phyloP scores from a whole-genome alignment of 257 asterid genomes.

The Gentiana straminea region DNA sequence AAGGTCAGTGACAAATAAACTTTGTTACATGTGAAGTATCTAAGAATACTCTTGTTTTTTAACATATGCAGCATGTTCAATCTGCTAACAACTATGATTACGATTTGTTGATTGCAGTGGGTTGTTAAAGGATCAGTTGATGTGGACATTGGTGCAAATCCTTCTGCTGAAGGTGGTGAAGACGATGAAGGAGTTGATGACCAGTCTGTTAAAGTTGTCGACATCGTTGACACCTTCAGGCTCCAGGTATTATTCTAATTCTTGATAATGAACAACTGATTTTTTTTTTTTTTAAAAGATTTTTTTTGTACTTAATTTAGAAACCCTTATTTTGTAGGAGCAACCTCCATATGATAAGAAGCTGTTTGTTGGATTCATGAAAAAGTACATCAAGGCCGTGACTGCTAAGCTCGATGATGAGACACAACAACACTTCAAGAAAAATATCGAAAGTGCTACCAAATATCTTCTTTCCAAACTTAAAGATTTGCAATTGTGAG shows the following conservation, averaged over 20 bases:
- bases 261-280: neutral
- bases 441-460: conserved; percentile 68
- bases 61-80: too few relatives aligned
- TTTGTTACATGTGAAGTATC: neutral
- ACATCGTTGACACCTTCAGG: conserved; percentile 88
- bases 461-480: conserved; percentile 57
- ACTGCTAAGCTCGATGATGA: conserved; percentile 54
- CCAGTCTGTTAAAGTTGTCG: conserved; percentile 52
- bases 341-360: conserved; percentile 91
- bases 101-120: conserved; percentile 41
- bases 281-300: neutral
- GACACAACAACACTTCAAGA: conserved; percentile 47
- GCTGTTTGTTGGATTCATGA: conserved; percentile 45
- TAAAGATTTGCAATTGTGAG: conserved; percentile 86
- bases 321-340: conserved; percentile 31
- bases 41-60: too few relatives aligned
- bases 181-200: conserved; percentile 89
- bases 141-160: conserved; percentile 87
- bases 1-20: conserved; percentile 32
- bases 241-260: conserved; percentile 50
- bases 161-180: conserved; percentile 73
- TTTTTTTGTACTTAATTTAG: neutral
- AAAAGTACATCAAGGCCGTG: conserved; percentile 65
- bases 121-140: conserved; percentile 55
- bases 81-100: too few relatives aligned